These are phyloP conservation scores for maize (Zea mays) DNA, from an alignment of 176 grass and related monocot species.

Conservation along the genomic window DNA sequence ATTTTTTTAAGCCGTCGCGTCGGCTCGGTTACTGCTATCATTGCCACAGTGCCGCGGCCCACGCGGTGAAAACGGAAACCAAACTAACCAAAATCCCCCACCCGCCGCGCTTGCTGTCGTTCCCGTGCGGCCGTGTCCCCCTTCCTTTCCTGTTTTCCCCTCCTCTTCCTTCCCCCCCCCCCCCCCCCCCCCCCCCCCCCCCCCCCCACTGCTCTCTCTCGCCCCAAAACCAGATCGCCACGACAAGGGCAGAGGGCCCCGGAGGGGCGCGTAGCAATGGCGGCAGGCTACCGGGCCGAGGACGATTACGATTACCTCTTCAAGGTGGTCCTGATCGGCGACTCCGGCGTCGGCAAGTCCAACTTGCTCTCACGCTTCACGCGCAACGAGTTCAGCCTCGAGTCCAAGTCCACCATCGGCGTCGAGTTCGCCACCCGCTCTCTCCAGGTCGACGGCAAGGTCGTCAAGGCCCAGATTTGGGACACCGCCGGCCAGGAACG, in stretches of 20 bases:
- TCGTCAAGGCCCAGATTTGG: conserved; percentile 99
- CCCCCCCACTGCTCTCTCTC: background rate
- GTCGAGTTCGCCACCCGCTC: conserved; percentile 93
- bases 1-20: too few relatives aligned
- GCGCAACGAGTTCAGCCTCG: conserved; percentile 97
- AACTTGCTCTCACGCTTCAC: conserved; percentile 97
- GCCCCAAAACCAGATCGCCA: conserved; percentile 42
- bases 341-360: conserved; percentile 96
- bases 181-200: background rate
- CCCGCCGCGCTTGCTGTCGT: conserved; percentile 45
- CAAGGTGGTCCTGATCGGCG: conserved; percentile 93
- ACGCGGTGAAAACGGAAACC: conserved; percentile 17
- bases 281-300: conserved; percentile 62
- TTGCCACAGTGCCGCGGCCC: too few relatives aligned
- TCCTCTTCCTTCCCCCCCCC: background rate
- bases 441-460: conserved; percentile 72
- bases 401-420: conserved; percentile 98
- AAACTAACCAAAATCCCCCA: conserved; percentile 46
- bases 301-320: conserved; percentile 75
- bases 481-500: conserved; percentile 85
- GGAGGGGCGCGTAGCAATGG: conserved; percentile 36
- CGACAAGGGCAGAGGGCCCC: background rate
- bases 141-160: background rate
- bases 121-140: conserved; percentile 9
- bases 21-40: background rate